A percentile compares a stretch with the other conserved stretches of the same genome.
phyloP scores from a whole-genome alignment of 768 basidiomycete genomes.

The Calocybe indica region DNA sequence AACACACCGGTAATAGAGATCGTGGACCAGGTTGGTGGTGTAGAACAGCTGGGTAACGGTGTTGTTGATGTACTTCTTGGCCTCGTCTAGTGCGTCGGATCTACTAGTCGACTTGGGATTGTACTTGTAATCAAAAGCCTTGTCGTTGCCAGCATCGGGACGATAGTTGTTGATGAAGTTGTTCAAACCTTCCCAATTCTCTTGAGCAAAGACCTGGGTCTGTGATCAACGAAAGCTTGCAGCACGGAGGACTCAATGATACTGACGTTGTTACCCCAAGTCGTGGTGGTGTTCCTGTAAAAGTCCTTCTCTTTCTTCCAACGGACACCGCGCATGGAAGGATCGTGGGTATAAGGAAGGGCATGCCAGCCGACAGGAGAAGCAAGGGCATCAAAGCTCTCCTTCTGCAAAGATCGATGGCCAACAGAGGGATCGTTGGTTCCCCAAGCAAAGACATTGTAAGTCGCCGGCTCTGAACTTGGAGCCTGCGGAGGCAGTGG shows the following conservation, averaged over 20 bases:
- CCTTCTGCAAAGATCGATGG: constrained; percentile 47
- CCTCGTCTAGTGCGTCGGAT: constrained; percentile 58
- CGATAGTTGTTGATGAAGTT: constrained; percentile 69
- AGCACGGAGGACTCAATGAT: not conserved
- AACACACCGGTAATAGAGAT: constrained; percentile 66
- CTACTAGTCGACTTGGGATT: constrained; percentile 53
- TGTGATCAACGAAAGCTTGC: not conserved
- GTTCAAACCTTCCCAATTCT: constrained; percentile 82
- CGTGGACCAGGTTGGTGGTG: constrained; percentile 76
- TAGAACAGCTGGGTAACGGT: constrained; percentile 90
- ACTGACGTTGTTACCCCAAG: constrained; percentile 79
- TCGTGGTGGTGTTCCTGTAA: constrained; percentile 69
- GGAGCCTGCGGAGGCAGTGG: constrained; percentile 34
- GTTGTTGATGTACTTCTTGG: constrained; percentile 79
- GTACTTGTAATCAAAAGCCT: constrained; percentile 72
- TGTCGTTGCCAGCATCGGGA: constrained; percentile 53
- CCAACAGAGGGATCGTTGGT: constrained; percentile 80
- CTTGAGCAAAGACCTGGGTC: constrained; percentile 77
- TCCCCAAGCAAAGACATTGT: constrained; percentile 77
- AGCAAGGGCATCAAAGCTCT: constrained; percentile 71
- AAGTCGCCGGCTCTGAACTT: constrained; percentile 34
- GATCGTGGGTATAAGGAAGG: constrained; percentile 68
- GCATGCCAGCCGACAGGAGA: constrained; percentile 92
- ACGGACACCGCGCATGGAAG: constrained; percentile 30
- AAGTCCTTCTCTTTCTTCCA: constrained; percentile 21